A percentile compares a stretch with the other conserved stretches of the same genome.
Evolutionary conservation across 179 eudicot species (phyloP).

Genomic region (Spinacia oleracea): DNA sequence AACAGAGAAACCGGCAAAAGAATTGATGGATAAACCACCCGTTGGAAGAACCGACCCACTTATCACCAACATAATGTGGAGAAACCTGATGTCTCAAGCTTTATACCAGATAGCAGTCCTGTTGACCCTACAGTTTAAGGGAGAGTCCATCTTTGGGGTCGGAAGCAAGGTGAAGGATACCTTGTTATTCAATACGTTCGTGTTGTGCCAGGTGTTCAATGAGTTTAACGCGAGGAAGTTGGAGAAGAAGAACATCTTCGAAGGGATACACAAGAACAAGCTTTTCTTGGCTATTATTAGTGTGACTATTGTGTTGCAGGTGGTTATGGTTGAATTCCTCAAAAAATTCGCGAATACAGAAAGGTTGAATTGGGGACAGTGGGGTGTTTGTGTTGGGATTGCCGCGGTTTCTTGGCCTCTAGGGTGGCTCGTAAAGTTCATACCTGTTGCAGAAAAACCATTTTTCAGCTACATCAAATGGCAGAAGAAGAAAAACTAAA

Average conservation of each 20-base stretch:
- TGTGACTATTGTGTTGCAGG: conserved; percentile 33
- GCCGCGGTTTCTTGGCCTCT: conserved; percentile 48
- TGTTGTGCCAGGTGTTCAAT: conserved; percentile 57
- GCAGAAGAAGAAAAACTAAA: conserved; percentile 23
- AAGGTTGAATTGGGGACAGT: conserved; percentile 45
- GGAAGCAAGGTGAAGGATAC: conserved; percentile 47
- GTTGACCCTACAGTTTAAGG: conserved; percentile 44
- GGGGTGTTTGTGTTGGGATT: conserved; percentile 51
- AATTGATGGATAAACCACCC: conserved; percentile 41
- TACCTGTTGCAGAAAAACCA: conserved; percentile 34
- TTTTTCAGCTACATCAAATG: conserved; percentile 25
- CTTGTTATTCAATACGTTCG: conserved; percentile 51
- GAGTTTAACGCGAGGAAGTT: conserved; percentile 63
- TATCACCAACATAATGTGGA: conserved; percentile 54
- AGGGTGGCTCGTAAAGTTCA: conserved; percentile 43
- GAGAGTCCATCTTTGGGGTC: conserved; percentile 42
- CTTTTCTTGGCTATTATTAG: conserved; percentile 47
- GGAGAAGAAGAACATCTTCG: conserved; percentile 58
- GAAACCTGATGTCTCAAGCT: conserved; percentile 53
- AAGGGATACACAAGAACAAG: conserved; percentile 44
- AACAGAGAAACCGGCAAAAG: conserved; percentile 47
- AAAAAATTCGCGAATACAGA: conserved; percentile 53
- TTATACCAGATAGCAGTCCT: conserved; percentile 47
- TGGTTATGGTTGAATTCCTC: conserved; percentile 51
- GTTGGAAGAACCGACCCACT: conserved; percentile 53